Conservation (phyloP, 2,329 filamentous ascomycete species). For the Apiospora arundinis region DNA sequence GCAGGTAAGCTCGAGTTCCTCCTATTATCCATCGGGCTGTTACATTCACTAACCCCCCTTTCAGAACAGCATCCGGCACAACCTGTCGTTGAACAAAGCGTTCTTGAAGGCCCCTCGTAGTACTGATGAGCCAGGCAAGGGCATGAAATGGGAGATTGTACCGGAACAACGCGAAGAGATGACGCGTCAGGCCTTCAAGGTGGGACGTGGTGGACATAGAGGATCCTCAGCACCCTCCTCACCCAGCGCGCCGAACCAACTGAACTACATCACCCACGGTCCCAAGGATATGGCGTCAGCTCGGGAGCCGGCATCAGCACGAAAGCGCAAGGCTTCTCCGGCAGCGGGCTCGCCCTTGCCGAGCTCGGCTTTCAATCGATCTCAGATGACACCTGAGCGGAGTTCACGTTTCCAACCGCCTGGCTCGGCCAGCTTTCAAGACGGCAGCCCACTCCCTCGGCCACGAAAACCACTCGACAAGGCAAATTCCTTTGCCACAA, state of each 20-base stretch:
- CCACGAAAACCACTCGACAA: conserved; percentile 54
- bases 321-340: conserved; percentile 62
- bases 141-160: conserved; percentile 98
- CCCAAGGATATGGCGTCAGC: conserved; percentile 59
- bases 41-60: conserved; percentile 18
- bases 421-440: conserved; percentile 50
- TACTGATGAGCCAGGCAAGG: conserved; percentile 95
- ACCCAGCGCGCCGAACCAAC: conserved; percentile 58
- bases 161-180: conserved; percentile 87
- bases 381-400: conserved; percentile 66
- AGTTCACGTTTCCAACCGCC: conserved; percentile 47
- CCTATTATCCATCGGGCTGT: not conserved
- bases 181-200: conserved; percentile 71
- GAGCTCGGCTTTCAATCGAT: conserved; percentile 52
- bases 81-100: conserved; percentile 90
- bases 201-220: conserved; percentile 67
- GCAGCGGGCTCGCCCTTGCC: conserved; percentile 60
- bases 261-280: conserved; percentile 66
- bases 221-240: conserved; percentile 77
- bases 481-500: conserved; percentile 51
- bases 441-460: conserved; percentile 68
- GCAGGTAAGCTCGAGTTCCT: conserved; percentile 68
- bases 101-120: conserved; percentile 93
- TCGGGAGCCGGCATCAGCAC: conserved; percentile 56
- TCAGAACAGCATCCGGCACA: conserved; percentile 95